Conservation (phyloP, 768 basidiomycete genomes). For the Pulveroboletus sp. region DNA sequence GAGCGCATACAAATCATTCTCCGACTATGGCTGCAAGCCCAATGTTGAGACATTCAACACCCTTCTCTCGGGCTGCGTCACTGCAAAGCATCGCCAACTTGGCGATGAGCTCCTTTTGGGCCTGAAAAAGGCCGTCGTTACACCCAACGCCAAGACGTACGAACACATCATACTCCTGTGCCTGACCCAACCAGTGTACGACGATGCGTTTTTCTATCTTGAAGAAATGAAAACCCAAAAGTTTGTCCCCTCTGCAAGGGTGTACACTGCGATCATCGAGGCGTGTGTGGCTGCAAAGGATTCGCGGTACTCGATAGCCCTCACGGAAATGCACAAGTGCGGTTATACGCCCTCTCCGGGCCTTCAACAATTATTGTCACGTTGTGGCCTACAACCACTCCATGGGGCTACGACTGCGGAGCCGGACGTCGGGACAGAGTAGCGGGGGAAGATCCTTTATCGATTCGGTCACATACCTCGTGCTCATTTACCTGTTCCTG, state of each 20-base stretch:
- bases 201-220: constrained; percentile 86
- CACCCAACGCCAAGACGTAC: constrained; percentile 60
- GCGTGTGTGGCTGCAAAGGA: constrained; percentile 60
- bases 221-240: constrained; percentile 79
- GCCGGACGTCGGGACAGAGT: background rate
- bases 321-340: constrained; percentile 68
- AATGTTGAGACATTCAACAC: constrained; percentile 66
- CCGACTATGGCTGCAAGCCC: constrained; percentile 54
- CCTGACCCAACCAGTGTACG: constrained; percentile 69
- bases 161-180: constrained; percentile 67
- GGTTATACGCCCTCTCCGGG: constrained; percentile 43
- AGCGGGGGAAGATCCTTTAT: background rate
- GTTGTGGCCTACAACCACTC: constrained; percentile 4
- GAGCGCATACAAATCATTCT: constrained; percentile 66
- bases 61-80: constrained; percentile 64
- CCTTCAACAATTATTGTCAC: constrained; percentile 34
- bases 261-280: constrained; percentile 61
- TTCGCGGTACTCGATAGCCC: constrained; percentile 56
- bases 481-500: background rate
- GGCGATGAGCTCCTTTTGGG: constrained; percentile 68
- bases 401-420: background rate
- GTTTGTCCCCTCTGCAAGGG: constrained; percentile 46
- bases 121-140: constrained; percentile 55
- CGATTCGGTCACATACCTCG: background rate
- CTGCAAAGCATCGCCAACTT: constrained; percentile 56